phyloP scores from a whole-genome alignment of 805 yeast genomes.

The Candida parachauliodes region DNA sequence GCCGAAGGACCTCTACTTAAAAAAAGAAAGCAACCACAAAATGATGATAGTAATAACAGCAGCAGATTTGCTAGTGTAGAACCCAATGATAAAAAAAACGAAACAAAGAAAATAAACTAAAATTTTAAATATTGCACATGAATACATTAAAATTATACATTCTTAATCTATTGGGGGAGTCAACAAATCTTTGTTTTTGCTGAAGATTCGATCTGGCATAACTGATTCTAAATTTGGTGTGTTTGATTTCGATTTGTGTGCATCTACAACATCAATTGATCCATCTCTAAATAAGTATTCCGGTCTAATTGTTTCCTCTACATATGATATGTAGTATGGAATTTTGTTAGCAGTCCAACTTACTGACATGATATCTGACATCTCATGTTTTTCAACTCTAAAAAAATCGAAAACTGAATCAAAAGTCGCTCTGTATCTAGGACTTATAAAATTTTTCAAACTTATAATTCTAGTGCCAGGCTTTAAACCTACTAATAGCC shows the following conservation, averaged over 20 bases:
- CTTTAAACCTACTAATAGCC: constrained; percentile 57
- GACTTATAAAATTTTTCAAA: constrained; percentile 74
- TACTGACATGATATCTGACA: constrained; percentile 68
- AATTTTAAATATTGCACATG: neutral
- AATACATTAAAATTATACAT: neutral
- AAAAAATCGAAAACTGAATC: constrained; percentile 62
- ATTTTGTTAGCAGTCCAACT: constrained; percentile 90
- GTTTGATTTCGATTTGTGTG: constrained; percentile 1
- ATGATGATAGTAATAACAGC: constrained; percentile 20
- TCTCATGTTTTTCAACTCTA: constrained; percentile 53
- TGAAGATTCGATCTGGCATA: neutral
- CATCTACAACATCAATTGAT: neutral
- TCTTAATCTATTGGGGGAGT: constrained; percentile 5
- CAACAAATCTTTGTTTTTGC: constrained; percentile 5
- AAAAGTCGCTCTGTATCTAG: constrained; percentile 62
- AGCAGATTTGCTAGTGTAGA: constrained; percentile 36
- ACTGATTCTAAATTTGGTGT: constrained; percentile 3
- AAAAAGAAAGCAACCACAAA: constrained; percentile 33
- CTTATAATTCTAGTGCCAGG: constrained; percentile 79
- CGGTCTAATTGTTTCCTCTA: constrained; percentile 38
- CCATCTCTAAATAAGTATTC: constrained; percentile 23
- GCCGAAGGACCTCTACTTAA: constrained; percentile 56
- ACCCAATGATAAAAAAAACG: constrained; percentile 16
- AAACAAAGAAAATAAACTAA: neutral
- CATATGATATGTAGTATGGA: constrained; percentile 73